These are phyloP conservation scores for Neurospora hispaniola DNA, from an alignment of 495 filamentous ascomycete species.

Conservation along the genomic window DNA sequence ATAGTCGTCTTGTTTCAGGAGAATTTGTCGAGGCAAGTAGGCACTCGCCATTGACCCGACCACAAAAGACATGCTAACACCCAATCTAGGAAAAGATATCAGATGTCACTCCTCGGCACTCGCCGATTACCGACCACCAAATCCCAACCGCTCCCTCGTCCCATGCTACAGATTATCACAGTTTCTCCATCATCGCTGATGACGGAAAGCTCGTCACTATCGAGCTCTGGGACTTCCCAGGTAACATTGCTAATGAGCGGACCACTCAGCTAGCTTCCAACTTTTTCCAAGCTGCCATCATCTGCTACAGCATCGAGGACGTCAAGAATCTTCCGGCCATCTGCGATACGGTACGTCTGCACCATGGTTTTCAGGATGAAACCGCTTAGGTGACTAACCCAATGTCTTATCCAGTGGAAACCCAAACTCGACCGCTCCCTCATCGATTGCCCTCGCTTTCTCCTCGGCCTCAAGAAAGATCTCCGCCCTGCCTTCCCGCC, in stretches of 20 bases:
- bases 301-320: conserved; percentile 21
- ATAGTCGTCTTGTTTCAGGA: not conserved
- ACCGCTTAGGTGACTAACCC: not conserved
- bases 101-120: not conserved
- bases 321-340: conserved; percentile 5
- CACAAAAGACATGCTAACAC: not conserved
- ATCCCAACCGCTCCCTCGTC: conserved; percentile 5
- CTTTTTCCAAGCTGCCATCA: conserved; percentile 21
- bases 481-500: conserved; percentile 1
- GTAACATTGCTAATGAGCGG: not conserved
- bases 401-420: conserved; percentile 13
- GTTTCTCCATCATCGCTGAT: conserved; percentile 5
- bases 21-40: not conserved
- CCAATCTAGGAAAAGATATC: not conserved
- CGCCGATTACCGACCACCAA: not conserved
- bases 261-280: conserved; percentile 3
- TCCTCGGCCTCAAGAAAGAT: conserved; percentile 21
- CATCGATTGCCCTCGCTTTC: conserved; percentile 13
- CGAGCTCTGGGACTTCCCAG: conserved; percentile 25
- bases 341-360: conserved; percentile 5
- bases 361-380: too few relatives aligned
- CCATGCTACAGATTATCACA: conserved; percentile 7
- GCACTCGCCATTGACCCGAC: not conserved
- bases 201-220: conserved; percentile 5
- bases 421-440: conserved; percentile 14